Percentiles rank a stretch among this genome's conserved stretches.
phyloP scores from a whole-genome alignment of 352 stramenopile genomes.

The Phytophthora parvispora region DNA sequence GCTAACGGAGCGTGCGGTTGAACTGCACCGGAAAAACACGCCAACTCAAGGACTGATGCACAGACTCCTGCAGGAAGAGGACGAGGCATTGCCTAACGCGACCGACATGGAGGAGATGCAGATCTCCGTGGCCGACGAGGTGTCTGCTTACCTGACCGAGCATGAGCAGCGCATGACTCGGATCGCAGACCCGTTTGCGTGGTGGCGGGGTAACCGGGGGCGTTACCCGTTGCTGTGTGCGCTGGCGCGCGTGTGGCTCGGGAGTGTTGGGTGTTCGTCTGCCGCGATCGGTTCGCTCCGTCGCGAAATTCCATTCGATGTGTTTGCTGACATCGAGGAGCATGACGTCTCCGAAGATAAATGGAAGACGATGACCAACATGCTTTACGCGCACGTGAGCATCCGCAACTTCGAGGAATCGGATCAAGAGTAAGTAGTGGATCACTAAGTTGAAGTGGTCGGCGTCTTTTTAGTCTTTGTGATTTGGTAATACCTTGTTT shows the following conservation, averaged over 20 bases:
- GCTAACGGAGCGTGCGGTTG: not conserved
- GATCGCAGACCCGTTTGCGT: slow-evolving; percentile 10
- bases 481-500: not conserved
- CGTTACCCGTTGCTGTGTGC: slow-evolving; percentile 11
- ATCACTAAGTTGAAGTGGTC: slow-evolving; percentile 2
- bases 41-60: slow-evolving; percentile 10
- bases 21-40: not conserved
- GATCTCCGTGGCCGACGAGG: slow-evolving; percentile 11
- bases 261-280: slow-evolving; percentile 8
- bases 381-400: slow-evolving; percentile 17
- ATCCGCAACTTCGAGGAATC: not conserved
- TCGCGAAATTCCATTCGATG: slow-evolving; percentile 8
- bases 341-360: slow-evolving; percentile 2
- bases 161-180: not conserved
- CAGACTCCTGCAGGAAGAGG: slow-evolving; percentile 6
- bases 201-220: slow-evolving; percentile 7
- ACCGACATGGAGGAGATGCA: slow-evolving; percentile 4
- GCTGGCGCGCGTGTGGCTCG: slow-evolving; percentile 19
- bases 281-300: slow-evolving; percentile 7
- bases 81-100: not conserved
- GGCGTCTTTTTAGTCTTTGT: not conserved
- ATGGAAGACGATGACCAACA: slow-evolving; percentile 8
- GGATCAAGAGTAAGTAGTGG: not conserved
- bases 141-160: not conserved
- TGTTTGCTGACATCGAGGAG: slow-evolving; percentile 9